Base-by-base conservation (phyloP, 2,329 filamentous ascomycete species). In the Parafenestella ontariensis region DNA sequence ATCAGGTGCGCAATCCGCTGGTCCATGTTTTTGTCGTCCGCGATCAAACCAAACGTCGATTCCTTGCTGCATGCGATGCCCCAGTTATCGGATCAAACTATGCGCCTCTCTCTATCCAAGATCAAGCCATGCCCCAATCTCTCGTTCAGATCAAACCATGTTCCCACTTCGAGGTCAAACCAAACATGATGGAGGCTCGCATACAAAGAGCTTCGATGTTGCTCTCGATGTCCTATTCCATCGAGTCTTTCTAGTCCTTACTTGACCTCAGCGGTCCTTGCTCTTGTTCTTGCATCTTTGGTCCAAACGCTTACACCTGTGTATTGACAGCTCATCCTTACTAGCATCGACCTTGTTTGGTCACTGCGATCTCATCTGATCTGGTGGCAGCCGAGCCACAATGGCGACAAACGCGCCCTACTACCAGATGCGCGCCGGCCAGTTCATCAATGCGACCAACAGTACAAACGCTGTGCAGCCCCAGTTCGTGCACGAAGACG, bases 371-470 rank as follows among this genome's bases (percentile, higher is more conserved):
- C 41, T 41, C 49, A 52, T 59, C 57, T 56, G 54, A 58, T 50
- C 26, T 49, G 42, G 49, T 53, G 52, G 49, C 33, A 54, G 41
- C 49, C 54, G 48, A 54, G 48, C 48, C 46, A 59, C 51, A 54
- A 75, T 74, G 71, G 56, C 68, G 50, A 55, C 70, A 68, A 74
- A 73, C 67, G 71, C 72, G 29, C 73, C 72, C 29, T 74, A 74
- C 62, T 75, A 71, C 53, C 72, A 73, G 57, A 61, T 70, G 52
- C 68, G 62, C 47, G 41, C 58, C 51, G 60, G 66, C 52, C 71
- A 73, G 54, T 63, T 66, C 62, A 64, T 56, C 33, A 58, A 58
- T 17, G 46, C 50, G 15, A 36, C 60, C 51, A 65, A 65, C 58
- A 49, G 49, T 45, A 52, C 70, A 68, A 70, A 67, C 65, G 60